Base-by-base conservation (phyloP, 495 filamentous ascomycete species). In the Xylaria longipes region DNA sequence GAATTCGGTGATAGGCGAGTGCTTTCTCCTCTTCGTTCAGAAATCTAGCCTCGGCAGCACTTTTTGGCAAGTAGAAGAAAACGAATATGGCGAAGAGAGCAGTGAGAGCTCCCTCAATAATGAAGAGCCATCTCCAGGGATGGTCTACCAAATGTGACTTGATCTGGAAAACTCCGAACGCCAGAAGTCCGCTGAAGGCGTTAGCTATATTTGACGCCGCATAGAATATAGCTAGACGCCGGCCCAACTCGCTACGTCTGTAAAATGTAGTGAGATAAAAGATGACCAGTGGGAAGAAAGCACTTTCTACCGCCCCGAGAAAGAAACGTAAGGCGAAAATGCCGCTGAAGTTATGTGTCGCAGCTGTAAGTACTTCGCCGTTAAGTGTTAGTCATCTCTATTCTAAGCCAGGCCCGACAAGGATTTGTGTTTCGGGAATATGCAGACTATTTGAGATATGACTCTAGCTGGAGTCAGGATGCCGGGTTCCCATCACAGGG, bases 121-220 rank as follows among this genome's bases (percentile, higher is more conserved):
- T 80, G 77, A 95, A 95, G 9, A 94, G 87, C 77, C 93, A 94
- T 3, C 89, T 84, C 93, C 93, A 95, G 25, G 84, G 81, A 66
- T 87, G 80, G 25, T 77, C 90, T 69, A 79, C 72, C 14, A 76
- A 45, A 5, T 65, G 67, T 20, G 77, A 79, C 22, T 71, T 68
- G 75, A 94, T 94, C 66, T 90, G 92, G 79, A 94, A 93, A 4
- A 93, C 89, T 0, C 91, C 92, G 66, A 92, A 94, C 0, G 92
- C 89, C 25, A 95, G 84, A 1, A 94, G 83, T 8, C 92, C 92
- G 2, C 88, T 87, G 75, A 94, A 94, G 29, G 91, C 93, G 56
- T 87, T 89, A 33, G 91, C 92, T 60, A 94, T 91, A 69, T 89
- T 91, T 39, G 88, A 89, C 0, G 91, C 92, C 0, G 92, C 92